A percentile compares a stretch with the other conserved stretches of the same genome.
These are phyloP conservation scores for Umbelopsis vinacea DNA, from an alignment of 192 early-diverging fungal genomes.

Conservation along the genomic window DNA sequence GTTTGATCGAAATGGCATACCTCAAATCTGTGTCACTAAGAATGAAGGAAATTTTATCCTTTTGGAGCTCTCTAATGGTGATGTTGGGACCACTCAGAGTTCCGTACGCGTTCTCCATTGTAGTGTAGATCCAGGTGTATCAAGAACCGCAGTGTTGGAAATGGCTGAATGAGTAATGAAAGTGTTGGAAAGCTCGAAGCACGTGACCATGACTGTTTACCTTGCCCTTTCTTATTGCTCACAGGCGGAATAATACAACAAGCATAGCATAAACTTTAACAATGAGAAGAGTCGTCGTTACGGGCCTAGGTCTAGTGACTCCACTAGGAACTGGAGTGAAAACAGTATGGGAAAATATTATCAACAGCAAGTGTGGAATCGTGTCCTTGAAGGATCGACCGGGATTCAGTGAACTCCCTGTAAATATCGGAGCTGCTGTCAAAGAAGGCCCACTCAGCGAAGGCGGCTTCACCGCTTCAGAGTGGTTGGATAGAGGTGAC, in stretches of 20 bases:
- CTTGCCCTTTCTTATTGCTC: too few relatives aligned
- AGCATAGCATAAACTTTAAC: too few relatives aligned
- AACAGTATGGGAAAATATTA: slow-evolving; percentile 71
- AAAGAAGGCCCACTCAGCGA: slow-evolving; percentile 49
- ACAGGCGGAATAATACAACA: too few relatives aligned
- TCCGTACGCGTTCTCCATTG: slow-evolving; percentile 29
- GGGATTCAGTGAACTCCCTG: slow-evolving; percentile 69
- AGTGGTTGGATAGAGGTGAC: slow-evolving; percentile 80
- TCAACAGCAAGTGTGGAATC: slow-evolving; percentile 79
- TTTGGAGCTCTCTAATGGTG: slow-evolving; percentile 59
- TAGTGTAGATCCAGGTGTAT: too few relatives aligned
- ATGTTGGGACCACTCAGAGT: slow-evolving; percentile 55
- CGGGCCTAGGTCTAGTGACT: slow-evolving; percentile 91
- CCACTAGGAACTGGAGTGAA: slow-evolving; percentile 82
- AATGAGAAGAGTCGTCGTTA: slow-evolving; percentile 85
- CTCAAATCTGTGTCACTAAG: slow-evolving; percentile 88
- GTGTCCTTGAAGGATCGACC: slow-evolving; percentile 59
- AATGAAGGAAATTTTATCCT: slow-evolving; percentile 75
- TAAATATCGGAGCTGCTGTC: slow-evolving; percentile 78
- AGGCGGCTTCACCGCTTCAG: slow-evolving; percentile 70
- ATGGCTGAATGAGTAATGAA: background rate
- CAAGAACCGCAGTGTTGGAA: background rate
- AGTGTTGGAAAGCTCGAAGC: background rate
- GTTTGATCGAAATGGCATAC: slow-evolving; percentile 27
- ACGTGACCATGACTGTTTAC: background rate